phyloP scores from a whole-genome alignment of 2,329 filamentous ascomycete genomes.

The Trichophyton mentagrophytes region DNA sequence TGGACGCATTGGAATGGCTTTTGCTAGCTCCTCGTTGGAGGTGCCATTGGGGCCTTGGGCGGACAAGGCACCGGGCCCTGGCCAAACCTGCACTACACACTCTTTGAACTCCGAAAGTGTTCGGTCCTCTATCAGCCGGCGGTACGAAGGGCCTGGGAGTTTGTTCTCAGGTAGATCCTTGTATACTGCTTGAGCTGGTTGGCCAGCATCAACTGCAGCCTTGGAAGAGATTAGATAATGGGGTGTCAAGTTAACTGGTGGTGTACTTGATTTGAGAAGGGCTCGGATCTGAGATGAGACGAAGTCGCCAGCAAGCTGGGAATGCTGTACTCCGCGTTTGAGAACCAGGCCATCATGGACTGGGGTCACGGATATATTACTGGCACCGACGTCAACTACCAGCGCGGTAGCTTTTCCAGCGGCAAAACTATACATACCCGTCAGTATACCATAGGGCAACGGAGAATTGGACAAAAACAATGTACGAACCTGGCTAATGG shows the following conservation, averaged over 20 bases:
- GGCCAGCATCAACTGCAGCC: slow-evolving; percentile 72
- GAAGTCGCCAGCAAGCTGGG: slow-evolving; percentile 76
- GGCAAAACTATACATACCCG: slow-evolving; percentile 49
- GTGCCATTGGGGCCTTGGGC: slow-evolving; percentile 39
- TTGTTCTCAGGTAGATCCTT: slow-evolving; percentile 52
- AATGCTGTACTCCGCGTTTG: slow-evolving; percentile 77
- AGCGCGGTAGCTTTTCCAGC: slow-evolving; percentile 87
- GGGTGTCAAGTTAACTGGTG: slow-evolving; percentile 63
- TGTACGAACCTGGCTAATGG: slow-evolving; percentile 59
- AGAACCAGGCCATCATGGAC: slow-evolving; percentile 91
- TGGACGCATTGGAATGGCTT: slow-evolving; percentile 61
- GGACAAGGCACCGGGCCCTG: slow-evolving; percentile 57
- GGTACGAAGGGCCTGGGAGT: slow-evolving; percentile 56
- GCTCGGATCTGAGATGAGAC: slow-evolving; percentile 76
- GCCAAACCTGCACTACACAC: slow-evolving; percentile 89
- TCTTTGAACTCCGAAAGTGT: slow-evolving; percentile 95
- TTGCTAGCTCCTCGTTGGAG: slow-evolving; percentile 62
- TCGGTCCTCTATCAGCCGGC: slow-evolving; percentile 76
- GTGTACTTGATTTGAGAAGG: slow-evolving; percentile 55
- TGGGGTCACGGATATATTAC: slow-evolving; percentile 76
- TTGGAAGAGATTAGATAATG: slow-evolving; percentile 84
- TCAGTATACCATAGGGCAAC: neutral
- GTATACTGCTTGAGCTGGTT: slow-evolving; percentile 62
- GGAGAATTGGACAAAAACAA: slow-evolving; percentile 12
- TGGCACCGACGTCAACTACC: slow-evolving; percentile 81